Evolutionary conservation across 108 stramenopile species (phyloP), one percentile per base, ranked within the genome.

Genomic region (Seminavis robusta): DNA sequence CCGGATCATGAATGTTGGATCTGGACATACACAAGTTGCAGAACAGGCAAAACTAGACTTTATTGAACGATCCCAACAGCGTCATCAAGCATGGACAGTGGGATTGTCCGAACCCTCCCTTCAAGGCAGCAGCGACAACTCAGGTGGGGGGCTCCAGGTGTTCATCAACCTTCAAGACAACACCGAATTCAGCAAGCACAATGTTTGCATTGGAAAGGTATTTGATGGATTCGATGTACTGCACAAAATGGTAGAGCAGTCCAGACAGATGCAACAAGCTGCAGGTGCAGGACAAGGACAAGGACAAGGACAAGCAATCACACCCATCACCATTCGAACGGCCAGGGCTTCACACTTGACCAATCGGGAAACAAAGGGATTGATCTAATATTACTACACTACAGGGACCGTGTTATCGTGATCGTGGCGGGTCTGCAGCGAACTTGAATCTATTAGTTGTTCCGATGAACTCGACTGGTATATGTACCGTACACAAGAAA

Each of bases 151-250:
- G 13, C 21, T 66, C 41, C 45, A 37, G n/a, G 44, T 80, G 29
- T 74, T 56, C 40, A 53, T 80, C 47, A 80, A 80, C 40, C 56
- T 74, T 2, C 65, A 74, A 45, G 73, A 80, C 40, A 80, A 80
- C 42, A 42, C 51, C 16, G 31, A 61, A 15, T 11, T 63, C 21
- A 65, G 67, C 50, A 69, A 67, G 37, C 67, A 63, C 41, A 73
- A 80, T 25, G 58, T 54, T 7, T 80, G 79, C 45, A 57, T 80
- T 45, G 79, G 79, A 1, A 74, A 71, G 48, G 63, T 80, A 5
- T 55, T 74, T 28, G 69, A 66, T 17, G 79, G 79, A 7, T 74
- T 74, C 44, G 69, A 67, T 39, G 47, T 56, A 20, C 63, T 80
- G 5, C 65, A 80, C 31, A 47, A 55, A 28, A 34, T 79, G 4